Percentiles rank a stretch among this genome's conserved stretches.
Evolutionary conservation across 805 yeast species (phyloP).

Genomic region (Cyberlindnera veronae): DNA sequence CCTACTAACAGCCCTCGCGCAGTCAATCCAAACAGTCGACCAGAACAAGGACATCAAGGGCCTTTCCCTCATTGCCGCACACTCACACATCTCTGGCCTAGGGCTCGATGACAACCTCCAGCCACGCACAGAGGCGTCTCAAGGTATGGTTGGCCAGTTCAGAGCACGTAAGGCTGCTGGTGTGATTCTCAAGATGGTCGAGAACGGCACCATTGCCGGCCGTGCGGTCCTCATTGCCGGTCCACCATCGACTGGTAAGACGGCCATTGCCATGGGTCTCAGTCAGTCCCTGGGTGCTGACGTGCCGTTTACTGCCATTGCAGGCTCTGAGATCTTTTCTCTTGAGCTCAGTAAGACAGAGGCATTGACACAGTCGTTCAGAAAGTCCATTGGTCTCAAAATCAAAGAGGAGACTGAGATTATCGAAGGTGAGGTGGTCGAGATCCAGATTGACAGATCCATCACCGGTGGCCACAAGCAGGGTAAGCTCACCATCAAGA

Average conservation of each 20-base stretch:
- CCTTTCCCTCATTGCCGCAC: slow-evolving; percentile 91
- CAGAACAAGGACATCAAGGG: slow-evolving; percentile 50
- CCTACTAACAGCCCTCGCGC: slow-evolving; percentile 1
- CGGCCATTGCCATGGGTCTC: slow-evolving; percentile 95
- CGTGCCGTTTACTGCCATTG: slow-evolving; percentile 93
- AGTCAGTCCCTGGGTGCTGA: slow-evolving; percentile 62
- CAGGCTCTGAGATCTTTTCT: slow-evolving; percentile 91
- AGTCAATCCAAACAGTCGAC: slow-evolving; percentile 41
- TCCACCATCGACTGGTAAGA: slow-evolving; percentile 98
- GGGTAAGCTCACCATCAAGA: slow-evolving; percentile 93
- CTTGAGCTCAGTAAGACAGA: slow-evolving; percentile 94
- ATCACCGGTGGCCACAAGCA: slow-evolving; percentile 98
- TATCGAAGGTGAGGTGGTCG: slow-evolving; percentile 98
- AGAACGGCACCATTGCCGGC: slow-evolving; percentile 93
- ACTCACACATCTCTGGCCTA: slow-evolving; percentile 92
- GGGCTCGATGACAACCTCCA: slow-evolving; percentile 91
- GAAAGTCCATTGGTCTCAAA: slow-evolving; percentile 92
- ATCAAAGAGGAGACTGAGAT: slow-evolving; percentile 96
- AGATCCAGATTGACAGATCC: slow-evolving; percentile 88
- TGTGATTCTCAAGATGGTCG: slow-evolving; percentile 86
- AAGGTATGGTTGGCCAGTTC: slow-evolving; percentile 97
- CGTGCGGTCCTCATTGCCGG: slow-evolving; percentile 95
- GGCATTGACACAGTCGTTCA: slow-evolving; percentile 92
- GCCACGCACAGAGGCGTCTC: slow-evolving; percentile 64
- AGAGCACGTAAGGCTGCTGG: slow-evolving; percentile 97